These are phyloP conservation scores for Plasmodium inui DNA, from an alignment of 169 alveolate genomes.

Conservation along the genomic window DNA sequence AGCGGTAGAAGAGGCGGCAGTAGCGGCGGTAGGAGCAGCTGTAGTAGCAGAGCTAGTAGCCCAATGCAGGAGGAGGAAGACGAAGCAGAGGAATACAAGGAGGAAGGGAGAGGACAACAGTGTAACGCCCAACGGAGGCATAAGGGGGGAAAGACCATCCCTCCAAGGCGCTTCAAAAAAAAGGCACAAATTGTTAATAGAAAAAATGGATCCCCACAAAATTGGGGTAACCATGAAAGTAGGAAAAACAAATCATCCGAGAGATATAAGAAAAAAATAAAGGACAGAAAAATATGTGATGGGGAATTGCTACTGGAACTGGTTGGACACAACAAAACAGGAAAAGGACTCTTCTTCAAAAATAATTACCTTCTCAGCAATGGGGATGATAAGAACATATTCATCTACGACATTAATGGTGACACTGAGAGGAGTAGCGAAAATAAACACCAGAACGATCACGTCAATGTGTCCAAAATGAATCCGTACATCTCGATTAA, in stretches of 20 bases:
- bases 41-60: background rate
- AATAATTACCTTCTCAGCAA: slow-evolving; percentile 55
- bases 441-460: slow-evolving; percentile 1
- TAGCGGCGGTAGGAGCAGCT: background rate
- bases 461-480: slow-evolving; percentile 25
- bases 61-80: background rate
- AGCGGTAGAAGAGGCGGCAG: background rate
- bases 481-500: slow-evolving; percentile 46
- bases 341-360: slow-evolving; percentile 41
- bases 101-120: background rate
- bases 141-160: background rate
- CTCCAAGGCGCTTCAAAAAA: background rate
- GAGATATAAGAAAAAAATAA: slow-evolving; percentile 5
- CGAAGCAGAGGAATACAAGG: background rate
- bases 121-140: background rate
- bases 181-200: background rate
- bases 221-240: background rate
- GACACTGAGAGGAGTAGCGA: background rate
- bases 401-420: slow-evolving; percentile 51
- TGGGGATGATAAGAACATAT: slow-evolving; percentile 54
- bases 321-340: slow-evolving; percentile 45
- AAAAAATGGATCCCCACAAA: background rate
- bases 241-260: background rate
- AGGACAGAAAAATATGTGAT: slow-evolving; percentile 25
- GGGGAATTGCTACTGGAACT: slow-evolving; percentile 53